A percentile compares a stretch with the other conserved stretches of the same genome.
Conservation (phyloP, 2,329 filamentous ascomycete species). For the Hypoxylon sp. region DNA sequence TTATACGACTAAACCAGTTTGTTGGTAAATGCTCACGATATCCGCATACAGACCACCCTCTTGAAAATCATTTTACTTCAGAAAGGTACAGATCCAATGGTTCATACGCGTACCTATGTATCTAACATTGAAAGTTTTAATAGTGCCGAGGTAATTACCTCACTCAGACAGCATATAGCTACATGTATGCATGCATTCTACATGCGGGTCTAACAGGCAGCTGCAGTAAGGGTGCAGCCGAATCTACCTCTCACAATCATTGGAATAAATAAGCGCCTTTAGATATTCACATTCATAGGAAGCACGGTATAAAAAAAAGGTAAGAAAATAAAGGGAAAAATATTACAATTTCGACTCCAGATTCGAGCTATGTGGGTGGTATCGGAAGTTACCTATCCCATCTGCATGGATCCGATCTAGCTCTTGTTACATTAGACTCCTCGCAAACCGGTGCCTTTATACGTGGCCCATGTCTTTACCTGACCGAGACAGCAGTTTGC, state of each 20-base stretch:
- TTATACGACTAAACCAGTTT: background rate
- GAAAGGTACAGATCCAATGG: background rate
- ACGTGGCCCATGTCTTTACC: conserved; percentile 23
- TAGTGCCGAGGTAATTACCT: conserved; percentile 28
- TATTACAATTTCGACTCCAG: background rate
- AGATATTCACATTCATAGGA: background rate
- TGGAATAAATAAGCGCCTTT: conserved; percentile 6
- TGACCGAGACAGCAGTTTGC: conserved; percentile 30
- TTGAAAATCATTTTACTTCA: background rate
- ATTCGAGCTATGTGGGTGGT: conserved; percentile 6
- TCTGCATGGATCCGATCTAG: conserved; percentile 14
- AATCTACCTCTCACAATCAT: conserved; percentile 9
- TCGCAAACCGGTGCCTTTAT: conserved; percentile 11
- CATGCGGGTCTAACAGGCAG: conserved; percentile 19
- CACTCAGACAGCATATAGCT: background rate
- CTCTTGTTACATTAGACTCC: conserved; percentile 15
- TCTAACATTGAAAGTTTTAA: conserved; percentile 1
- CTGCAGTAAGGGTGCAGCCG: conserved; percentile 17
- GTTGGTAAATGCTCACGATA: conserved; percentile 2
- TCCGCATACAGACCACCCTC: background rate
- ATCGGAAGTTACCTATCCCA: conserved; percentile 20
- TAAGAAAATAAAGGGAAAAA: background rate
- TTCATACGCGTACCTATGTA: background rate
- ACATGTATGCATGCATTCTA: conserved; percentile 13
- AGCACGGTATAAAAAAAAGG: background rate